A percentile compares a stretch with the other conserved stretches of the same genome.
Conservation (phyloP, 495 filamentous ascomycete species). For the Trichoderma virens region DNA sequence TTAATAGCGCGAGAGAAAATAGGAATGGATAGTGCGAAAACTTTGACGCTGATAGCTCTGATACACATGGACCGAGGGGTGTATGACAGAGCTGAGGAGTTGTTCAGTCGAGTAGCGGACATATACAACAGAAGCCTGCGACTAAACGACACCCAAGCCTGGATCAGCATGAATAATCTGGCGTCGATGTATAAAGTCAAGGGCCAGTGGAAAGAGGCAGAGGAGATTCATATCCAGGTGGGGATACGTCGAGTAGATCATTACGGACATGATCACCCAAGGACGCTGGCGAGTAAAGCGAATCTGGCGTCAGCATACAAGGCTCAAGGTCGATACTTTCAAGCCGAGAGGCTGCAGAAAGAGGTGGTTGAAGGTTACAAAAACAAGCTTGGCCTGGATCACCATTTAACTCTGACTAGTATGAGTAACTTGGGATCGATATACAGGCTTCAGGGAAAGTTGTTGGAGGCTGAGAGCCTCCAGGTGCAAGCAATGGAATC, state of each 20-base stretch:
- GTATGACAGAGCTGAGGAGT: constrained; percentile 27
- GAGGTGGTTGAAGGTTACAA: constrained; percentile 27
- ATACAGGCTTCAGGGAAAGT: constrained; percentile 22
- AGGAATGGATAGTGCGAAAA: constrained; percentile 27
- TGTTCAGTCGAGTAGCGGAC: constrained; percentile 23
- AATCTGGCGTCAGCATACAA: constrained; percentile 31
- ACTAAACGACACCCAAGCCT: constrained; percentile 25
- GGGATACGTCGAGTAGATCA: constrained; percentile 20
- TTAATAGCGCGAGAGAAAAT: constrained; percentile 20
- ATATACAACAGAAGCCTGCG: constrained; percentile 23
- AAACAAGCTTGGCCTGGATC: constrained; percentile 28
- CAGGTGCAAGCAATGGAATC: constrained; percentile 9
- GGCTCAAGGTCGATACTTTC: constrained; percentile 25
- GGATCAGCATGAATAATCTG: constrained; percentile 15
- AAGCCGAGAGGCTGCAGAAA: constrained; percentile 27
- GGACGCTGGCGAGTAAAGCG: constrained; percentile 30
- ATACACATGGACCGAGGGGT: constrained; percentile 24
- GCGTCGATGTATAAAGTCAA: constrained; percentile 22
- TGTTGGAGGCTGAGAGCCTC: constrained; percentile 24
- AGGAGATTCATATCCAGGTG: constrained; percentile 24
- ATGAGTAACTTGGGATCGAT: constrained; percentile 36
- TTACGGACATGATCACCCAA: constrained; percentile 30
- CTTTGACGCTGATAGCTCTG: constrained; percentile 12
- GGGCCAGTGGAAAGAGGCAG: constrained; percentile 32
- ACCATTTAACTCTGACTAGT: constrained; percentile 31